These are phyloP conservation scores for Teratosphaeria nubilosa DNA, from an alignment of 2,329 filamentous ascomycete genomes.

Conservation along the genomic window DNA sequence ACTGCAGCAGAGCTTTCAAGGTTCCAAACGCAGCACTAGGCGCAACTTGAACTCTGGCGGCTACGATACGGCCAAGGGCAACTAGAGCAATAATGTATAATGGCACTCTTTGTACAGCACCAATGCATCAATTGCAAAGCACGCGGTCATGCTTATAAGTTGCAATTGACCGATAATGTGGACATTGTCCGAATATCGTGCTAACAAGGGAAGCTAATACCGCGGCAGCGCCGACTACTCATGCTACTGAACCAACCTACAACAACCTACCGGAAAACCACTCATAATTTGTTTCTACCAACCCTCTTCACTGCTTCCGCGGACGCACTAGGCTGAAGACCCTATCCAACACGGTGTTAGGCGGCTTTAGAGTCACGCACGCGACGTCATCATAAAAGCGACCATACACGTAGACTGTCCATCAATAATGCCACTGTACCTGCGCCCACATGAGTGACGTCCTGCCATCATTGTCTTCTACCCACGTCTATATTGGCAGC, in stretches of 20 bases:
- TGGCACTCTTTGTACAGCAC: not conserved
- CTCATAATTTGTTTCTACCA: not conserved
- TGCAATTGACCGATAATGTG: no score
- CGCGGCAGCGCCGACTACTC: no score
- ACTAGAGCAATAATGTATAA: not conserved
- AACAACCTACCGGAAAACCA: no score
- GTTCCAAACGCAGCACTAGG: not conserved
- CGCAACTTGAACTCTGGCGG: not conserved
- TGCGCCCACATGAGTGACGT: not conserved
- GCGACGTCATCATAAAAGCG: not conserved
- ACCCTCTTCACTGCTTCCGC: not conserved
- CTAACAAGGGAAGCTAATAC: no score
- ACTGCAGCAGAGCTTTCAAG: conserved; percentile 34
- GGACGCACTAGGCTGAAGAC: not conserved
- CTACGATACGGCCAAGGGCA: not conserved
- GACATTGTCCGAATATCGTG: no score
- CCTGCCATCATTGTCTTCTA: not conserved
- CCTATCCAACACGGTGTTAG: not conserved
- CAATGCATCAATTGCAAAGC: not conserved
- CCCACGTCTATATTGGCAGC: not conserved
- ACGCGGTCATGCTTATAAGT: not conserved
- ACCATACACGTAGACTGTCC: not conserved
- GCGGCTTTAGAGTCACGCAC: not conserved
- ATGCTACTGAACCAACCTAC: no score
- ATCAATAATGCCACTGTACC: not conserved